These are phyloP conservation scores for Hericium alpestre DNA, from an alignment of 768 basidiomycete species.

Conservation along the genomic window DNA sequence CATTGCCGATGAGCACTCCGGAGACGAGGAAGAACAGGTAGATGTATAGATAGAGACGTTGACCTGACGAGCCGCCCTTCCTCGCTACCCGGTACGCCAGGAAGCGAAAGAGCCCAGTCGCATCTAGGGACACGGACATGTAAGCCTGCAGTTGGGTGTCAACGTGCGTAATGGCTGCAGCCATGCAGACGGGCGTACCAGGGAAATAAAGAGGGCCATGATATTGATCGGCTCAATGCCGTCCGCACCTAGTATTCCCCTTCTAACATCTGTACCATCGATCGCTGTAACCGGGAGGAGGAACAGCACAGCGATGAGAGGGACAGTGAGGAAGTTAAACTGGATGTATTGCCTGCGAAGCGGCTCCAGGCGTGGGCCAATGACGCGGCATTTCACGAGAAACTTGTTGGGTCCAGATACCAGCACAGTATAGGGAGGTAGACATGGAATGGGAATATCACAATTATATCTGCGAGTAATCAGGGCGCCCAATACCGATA, in stretches of 20 bases:
- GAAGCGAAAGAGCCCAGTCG: slow-evolving; percentile 76
- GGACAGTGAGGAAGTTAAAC: slow-evolving; percentile 23
- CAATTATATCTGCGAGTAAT: slow-evolving; percentile 7
- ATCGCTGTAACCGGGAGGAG: slow-evolving; percentile 20
- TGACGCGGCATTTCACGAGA: slow-evolving; percentile 8
- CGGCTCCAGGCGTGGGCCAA: not conserved
- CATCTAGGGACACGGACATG: slow-evolving; percentile 84
- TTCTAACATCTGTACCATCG: slow-evolving; percentile 37
- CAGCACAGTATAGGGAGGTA: slow-evolving; percentile 4
- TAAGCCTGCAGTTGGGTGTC: slow-evolving; percentile 37
- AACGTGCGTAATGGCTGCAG: not conserved
- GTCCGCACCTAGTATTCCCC: slow-evolving; percentile 72
- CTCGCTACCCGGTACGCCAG: slow-evolving; percentile 80
- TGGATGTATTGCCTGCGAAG: slow-evolving; percentile 10
- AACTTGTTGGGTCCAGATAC: not conserved
- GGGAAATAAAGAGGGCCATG: slow-evolving; percentile 81
- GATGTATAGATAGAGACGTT: slow-evolving; percentile 66
- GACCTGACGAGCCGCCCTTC: slow-evolving; percentile 65
- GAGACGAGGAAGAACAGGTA: slow-evolving; percentile 72
- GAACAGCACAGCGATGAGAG: slow-evolving; percentile 19
- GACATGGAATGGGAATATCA: slow-evolving; percentile 13
- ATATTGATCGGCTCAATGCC: slow-evolving; percentile 88
- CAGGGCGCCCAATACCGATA: not conserved
- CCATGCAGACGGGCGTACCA: slow-evolving; percentile 29
- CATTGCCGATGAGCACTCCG: slow-evolving; percentile 78